phyloP scores from a whole-genome alignment of 2,329 filamentous ascomycete species.

The Fusarium equiseti region DNA sequence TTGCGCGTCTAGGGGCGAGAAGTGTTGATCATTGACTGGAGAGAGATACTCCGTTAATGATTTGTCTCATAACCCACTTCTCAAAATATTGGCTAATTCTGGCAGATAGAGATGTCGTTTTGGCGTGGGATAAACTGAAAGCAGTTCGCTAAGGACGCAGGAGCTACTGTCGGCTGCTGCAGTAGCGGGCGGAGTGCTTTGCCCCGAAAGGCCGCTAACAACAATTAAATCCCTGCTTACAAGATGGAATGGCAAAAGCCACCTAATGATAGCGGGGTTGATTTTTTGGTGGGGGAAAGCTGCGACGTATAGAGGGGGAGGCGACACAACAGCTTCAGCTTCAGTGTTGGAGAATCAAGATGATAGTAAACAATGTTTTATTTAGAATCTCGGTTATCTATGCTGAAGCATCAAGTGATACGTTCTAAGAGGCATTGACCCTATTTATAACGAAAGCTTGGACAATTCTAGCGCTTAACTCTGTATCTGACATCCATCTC shows the following conservation, averaged over 20 bases:
- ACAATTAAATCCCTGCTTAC: conserved; percentile 15
- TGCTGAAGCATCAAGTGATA: too few relatives aligned
- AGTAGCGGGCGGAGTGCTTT: conserved; percentile 47
- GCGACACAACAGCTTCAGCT: conserved; percentile 20
- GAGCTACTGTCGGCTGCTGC: conserved; percentile 44
- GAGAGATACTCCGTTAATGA: not conserved
- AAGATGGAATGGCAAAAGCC: conserved; percentile 25
- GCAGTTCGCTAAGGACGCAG: conserved; percentile 35
- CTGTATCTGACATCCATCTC: conserved; percentile 25
- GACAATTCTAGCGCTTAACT: not conserved
- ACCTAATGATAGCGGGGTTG: conserved; percentile 37
- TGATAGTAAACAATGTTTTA: not conserved
- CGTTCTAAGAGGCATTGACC: not conserved
- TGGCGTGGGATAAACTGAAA: conserved; percentile 19
- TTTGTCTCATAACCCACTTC: conserved; percentile 9
- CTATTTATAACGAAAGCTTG: not conserved
- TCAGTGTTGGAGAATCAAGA: not conserved
- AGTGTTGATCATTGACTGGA: conserved; percentile 7
- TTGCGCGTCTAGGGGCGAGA: conserved; percentile 11
- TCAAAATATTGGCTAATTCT: conserved; percentile 27
- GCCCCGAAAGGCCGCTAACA: conserved; percentile 43
- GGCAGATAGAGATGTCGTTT: conserved; percentile 21
- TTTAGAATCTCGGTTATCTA: not conserved
- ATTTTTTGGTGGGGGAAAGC: conserved; percentile 43
- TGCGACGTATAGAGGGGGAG: conserved; percentile 28